Conservation (phyloP, 805 yeast genomes). For the Pichia membranifaciens region DNA sequence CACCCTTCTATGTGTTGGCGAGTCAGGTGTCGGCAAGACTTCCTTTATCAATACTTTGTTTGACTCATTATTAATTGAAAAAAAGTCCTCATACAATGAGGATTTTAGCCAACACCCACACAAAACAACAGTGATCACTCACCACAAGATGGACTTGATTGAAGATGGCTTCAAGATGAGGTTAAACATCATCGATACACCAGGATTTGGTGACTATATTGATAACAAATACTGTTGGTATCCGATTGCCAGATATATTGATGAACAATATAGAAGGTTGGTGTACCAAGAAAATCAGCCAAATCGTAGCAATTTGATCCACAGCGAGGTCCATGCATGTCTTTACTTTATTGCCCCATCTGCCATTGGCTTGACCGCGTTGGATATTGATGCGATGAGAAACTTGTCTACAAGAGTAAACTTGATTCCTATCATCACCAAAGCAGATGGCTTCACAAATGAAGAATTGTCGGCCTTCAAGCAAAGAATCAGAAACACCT, state of each 20-base stretch:
- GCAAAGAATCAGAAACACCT: constrained; percentile 41
- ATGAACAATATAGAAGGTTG: constrained; percentile 64
- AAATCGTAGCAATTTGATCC: constrained; percentile 44
- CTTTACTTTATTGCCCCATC: constrained; percentile 75
- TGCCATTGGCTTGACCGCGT: constrained; percentile 51
- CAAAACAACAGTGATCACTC: constrained; percentile 29
- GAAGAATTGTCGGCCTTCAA: constrained; percentile 53
- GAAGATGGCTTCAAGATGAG: constrained; percentile 57
- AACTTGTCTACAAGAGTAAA: constrained; percentile 67
- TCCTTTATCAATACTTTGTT: constrained; percentile 78
- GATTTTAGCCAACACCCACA: constrained; percentile 20
- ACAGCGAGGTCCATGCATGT: constrained; percentile 78
- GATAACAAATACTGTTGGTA: constrained; percentile 64
- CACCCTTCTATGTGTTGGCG: constrained; percentile 82
- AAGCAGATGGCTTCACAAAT: constrained; percentile 67
- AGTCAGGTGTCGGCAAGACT: constrained; percentile 78
- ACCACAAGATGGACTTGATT: constrained; percentile 44
- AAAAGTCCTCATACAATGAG: constrained; percentile 18
- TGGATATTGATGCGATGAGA: constrained; percentile 71
- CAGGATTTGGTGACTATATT: constrained; percentile 68
- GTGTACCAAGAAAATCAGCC: constrained; percentile 80
- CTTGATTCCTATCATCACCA: constrained; percentile 74
- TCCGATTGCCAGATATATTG: constrained; percentile 67
- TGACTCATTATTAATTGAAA: constrained; percentile 39
- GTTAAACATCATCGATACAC: constrained; percentile 63